Conservation (phyloP, 2,329 filamentous ascomycete genomes). For the Epichloe festucae region DNA sequence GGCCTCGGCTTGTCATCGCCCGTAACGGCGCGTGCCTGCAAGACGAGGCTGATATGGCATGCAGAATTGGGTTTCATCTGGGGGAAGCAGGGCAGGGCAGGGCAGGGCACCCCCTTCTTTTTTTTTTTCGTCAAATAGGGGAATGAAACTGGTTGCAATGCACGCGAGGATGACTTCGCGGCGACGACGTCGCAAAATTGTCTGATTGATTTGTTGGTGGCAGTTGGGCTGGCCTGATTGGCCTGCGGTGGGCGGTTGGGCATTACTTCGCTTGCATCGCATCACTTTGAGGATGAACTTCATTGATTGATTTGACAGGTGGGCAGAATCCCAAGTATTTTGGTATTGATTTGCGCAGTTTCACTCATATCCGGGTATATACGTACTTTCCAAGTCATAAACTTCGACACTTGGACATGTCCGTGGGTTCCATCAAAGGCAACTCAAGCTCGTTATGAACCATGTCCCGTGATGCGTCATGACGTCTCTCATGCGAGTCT, state of each 20-base stretch:
- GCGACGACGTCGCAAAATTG: too few species aligned
- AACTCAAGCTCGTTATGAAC: constrained; percentile 1
- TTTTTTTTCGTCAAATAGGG: too few species aligned
- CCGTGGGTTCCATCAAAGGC: not conserved
- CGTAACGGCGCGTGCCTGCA: too few species aligned
- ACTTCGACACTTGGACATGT: not conserved
- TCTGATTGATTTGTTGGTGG: not conserved
- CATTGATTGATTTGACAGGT: not conserved
- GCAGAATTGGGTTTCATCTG: too few species aligned
- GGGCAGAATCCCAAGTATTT: not conserved
- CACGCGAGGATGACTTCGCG: too few species aligned
- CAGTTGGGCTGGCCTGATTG: not conserved
- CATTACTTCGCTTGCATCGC: too few species aligned
- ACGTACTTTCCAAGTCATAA: not conserved
- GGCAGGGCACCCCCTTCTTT: too few species aligned
- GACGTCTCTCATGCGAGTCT: not conserved
- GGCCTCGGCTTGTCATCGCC: too few species aligned
- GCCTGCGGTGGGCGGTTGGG: too few species aligned
- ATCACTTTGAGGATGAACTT: not conserved
- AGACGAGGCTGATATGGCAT: too few species aligned
- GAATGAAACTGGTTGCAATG: too few species aligned
- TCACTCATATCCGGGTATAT: constrained; percentile 4
- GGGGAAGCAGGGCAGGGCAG: too few species aligned
- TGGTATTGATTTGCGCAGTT: not conserved
- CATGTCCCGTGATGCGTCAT: not conserved